Percentiles rank a stretch among this genome's conserved stretches.
These are phyloP conservation scores for Taphrina pruni DNA, from an alignment of 1,139 yeast species.

Conservation along the genomic window DNA sequence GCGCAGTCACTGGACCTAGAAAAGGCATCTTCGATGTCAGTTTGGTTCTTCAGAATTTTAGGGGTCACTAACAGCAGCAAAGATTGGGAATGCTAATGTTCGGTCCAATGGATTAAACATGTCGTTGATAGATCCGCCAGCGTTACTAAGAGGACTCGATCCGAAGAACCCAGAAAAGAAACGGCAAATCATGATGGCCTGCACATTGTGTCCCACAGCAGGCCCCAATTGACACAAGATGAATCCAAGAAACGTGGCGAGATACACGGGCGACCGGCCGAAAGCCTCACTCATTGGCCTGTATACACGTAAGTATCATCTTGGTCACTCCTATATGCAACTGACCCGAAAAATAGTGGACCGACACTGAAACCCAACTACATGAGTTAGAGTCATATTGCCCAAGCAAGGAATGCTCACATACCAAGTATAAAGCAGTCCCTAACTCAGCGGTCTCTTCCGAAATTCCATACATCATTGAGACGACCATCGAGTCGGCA, in stretches of 20 bases:
- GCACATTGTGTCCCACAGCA: slow-evolving; percentile 56
- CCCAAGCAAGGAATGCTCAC: too few species aligned
- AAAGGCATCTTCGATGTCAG: slow-evolving; percentile 6
- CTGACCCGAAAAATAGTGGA: slow-evolving; percentile 1
- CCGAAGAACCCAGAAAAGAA: slow-evolving; percentile 81
- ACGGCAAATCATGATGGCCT: slow-evolving; percentile 63
- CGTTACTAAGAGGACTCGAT: slow-evolving; percentile 83
- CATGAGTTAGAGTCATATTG: neutral
- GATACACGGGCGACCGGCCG: slow-evolving; percentile 60
- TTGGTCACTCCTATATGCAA: neutral
- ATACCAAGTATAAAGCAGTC: slow-evolving; percentile 70
- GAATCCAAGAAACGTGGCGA: slow-evolving; percentile 60
- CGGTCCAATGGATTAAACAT: slow-evolving; percentile 71
- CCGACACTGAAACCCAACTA: slow-evolving; percentile 3
- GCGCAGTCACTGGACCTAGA: slow-evolving; percentile 14
- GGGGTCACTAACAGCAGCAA: slow-evolving; percentile 52
- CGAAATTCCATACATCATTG: slow-evolving; percentile 57
- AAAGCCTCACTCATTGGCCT: slow-evolving; percentile 53
- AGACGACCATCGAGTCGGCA: slow-evolving; percentile 62
- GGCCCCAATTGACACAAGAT: slow-evolving; percentile 63
- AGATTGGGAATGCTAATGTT: slow-evolving; percentile 58
- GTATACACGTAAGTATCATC: slow-evolving; percentile 54
- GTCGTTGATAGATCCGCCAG: slow-evolving; percentile 85
- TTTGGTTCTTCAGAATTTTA: neutral
- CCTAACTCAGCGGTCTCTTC: slow-evolving; percentile 69